Conservation (phyloP, 768 basidiomycete species). For the Pulveroboletus ravenelii region DNA sequence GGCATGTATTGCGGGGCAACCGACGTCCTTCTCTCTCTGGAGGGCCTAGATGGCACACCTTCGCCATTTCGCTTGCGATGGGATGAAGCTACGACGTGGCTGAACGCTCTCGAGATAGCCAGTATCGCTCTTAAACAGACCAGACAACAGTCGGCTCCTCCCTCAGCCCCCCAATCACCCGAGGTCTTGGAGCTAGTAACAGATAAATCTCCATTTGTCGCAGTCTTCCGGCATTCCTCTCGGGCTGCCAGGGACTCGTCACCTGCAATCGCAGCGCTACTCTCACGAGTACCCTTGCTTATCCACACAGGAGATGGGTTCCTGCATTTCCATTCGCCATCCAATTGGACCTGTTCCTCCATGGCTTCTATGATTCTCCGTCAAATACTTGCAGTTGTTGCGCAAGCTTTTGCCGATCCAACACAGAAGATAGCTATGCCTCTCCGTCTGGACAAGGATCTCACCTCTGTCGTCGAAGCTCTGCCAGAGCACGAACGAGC, state of each 20-base stretch:
- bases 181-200: neutral
- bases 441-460: slow-evolving; percentile 6
- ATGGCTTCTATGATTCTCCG: slow-evolving; percentile 13
- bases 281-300: slow-evolving; percentile 7
- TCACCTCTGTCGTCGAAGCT: slow-evolving; percentile 18
- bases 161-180: neutral
- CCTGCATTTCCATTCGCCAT: slow-evolving; percentile 14
- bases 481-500: slow-evolving; percentile 7
- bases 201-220: slow-evolving; percentile 10
- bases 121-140: slow-evolving; percentile 3
- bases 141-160: neutral
- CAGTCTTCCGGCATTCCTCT: slow-evolving; percentile 13
- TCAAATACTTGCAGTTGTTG: slow-evolving; percentile 12
- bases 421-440: slow-evolving; percentile 7
- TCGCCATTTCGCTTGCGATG: slow-evolving; percentile 14
- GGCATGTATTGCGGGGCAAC: slow-evolving; percentile 20
- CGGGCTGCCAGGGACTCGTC: neutral
- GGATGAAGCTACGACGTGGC: slow-evolving; percentile 18
- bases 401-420: slow-evolving; percentile 1
- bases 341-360: slow-evolving; percentile 11
- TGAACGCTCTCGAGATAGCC: slow-evolving; percentile 8
- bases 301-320: slow-evolving; percentile 3
- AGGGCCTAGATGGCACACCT: neutral
- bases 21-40: slow-evolving; percentile 20
- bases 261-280: neutral